Evolutionary conservation across 2,329 filamentous ascomycete species (phyloP).

Genomic region (Curvularia sp.): DNA sequence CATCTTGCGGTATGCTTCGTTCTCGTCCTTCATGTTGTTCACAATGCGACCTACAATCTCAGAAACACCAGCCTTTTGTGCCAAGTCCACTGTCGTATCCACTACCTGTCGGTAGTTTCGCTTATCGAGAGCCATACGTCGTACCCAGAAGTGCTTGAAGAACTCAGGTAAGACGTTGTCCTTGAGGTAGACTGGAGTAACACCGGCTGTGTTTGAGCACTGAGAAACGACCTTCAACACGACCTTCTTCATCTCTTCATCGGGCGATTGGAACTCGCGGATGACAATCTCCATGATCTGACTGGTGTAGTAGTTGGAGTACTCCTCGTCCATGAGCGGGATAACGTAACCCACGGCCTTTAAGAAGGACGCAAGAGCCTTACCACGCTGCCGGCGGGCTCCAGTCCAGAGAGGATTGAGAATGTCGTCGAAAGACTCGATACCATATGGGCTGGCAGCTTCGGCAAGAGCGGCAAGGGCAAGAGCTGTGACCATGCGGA

Average conservation of each 20-base stretch:
- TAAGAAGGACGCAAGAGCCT: conserved; percentile 92
- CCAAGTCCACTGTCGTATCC: conserved; percentile 95
- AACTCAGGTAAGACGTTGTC: conserved; percentile 95
- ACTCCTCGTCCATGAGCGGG: conserved; percentile 98
- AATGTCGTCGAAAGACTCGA: conserved; percentile 98
- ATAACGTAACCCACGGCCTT: conserved; percentile 99
- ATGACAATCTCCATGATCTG: conserved; percentile 99
- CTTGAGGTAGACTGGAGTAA: conserved; percentile 92
- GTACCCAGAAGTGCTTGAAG: conserved; percentile 98
- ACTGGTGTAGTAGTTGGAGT: conserved; percentile 97
- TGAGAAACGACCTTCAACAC: conserved; percentile 97
- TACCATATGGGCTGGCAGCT: conserved; percentile 97
- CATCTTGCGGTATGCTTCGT: conserved; percentile 98
- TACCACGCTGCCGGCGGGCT: conserved; percentile 93
- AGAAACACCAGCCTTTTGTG: conserved; percentile 95
- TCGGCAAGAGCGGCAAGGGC: conserved; percentile 95
- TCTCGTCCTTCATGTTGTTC: conserved; percentile 96
- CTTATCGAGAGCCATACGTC: conserved; percentile 95
- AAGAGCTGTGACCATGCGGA: conserved; percentile 92
- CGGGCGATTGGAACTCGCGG: conserved; percentile 93
- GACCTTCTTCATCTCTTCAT: conserved; percentile 99
- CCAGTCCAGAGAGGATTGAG: conserved; percentile 97
- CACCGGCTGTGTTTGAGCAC: conserved; percentile 91
- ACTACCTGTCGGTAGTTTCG: conserved; percentile 98
- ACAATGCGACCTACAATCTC: conserved; percentile 95